A percentile compares a stretch with the other conserved stretches of the same genome.
These are phyloP conservation scores for Limonium bicolor DNA, from an alignment of 148 eudicot species.

Conservation along the genomic window DNA sequence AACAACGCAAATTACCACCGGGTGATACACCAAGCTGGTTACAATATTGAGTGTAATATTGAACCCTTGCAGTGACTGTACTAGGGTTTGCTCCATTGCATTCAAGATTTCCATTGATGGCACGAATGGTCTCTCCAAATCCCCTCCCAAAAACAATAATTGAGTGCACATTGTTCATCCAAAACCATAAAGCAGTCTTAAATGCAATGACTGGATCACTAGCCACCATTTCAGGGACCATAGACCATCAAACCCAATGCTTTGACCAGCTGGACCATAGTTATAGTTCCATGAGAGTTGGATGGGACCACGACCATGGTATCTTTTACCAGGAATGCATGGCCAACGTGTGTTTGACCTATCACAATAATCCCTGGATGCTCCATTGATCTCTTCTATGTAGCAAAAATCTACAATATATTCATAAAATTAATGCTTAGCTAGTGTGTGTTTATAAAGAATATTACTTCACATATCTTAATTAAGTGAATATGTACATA, in stretches of 20 bases:
- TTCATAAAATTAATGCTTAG: no score
- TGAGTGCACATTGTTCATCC: slow-evolving; percentile 32
- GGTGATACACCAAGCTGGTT: slow-evolving; percentile 29
- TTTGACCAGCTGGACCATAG: slow-evolving; percentile 28
- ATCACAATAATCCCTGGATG: slow-evolving; percentile 8
- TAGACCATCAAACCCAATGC: slow-evolving; percentile 36
- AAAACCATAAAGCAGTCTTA: slow-evolving; percentile 29
- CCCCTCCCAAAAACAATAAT: slow-evolving; percentile 11
- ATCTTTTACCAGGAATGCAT: slow-evolving; percentile 16
- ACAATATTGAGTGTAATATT: slow-evolving; percentile 20
- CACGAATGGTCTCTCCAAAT: slow-evolving; percentile 27
- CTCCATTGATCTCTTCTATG: slow-evolving; percentile 17
- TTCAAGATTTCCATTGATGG: slow-evolving; percentile 15
- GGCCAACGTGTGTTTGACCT: slow-evolving; percentile 14
- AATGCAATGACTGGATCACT: slow-evolving; percentile 15
- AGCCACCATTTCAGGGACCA: slow-evolving; percentile 23
- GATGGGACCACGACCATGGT: slow-evolving; percentile 27
- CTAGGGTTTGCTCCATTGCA: slow-evolving; percentile 16
- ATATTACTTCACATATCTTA: no score
- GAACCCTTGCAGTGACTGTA: slow-evolving; percentile 20
- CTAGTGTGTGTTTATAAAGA: no score
- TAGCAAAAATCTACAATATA: slow-evolving; percentile 6
- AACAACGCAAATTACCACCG: slow-evolving; percentile 19
- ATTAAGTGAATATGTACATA: no score
- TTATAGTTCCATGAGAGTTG: slow-evolving; percentile 31